Evolutionary conservation across 148 eudicot species (phyloP).

Genomic region (Silene latifolia): DNA sequence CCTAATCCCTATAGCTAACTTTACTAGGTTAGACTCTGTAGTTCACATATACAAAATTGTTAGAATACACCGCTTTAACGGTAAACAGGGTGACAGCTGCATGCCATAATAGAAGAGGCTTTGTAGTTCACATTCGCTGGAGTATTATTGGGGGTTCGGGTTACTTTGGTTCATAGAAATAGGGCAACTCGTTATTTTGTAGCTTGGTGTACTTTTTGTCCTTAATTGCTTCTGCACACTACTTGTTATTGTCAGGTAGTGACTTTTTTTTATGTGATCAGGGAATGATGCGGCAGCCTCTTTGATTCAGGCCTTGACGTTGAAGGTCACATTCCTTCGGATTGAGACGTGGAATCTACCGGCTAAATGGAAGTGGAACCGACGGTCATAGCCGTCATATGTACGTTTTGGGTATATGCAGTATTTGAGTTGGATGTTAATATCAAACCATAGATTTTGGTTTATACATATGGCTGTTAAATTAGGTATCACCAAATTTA

Average conservation of each 20-base stretch:
- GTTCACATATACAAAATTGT: not conserved
- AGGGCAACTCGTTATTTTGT: too few relatives aligned
- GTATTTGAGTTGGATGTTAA: not conserved
- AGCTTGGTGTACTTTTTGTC: too few relatives aligned
- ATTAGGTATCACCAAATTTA: not conserved
- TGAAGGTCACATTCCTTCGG: not conserved
- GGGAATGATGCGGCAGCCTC: slow-evolving; percentile 16
- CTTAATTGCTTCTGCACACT: not conserved
- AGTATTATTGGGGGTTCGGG: not conserved
- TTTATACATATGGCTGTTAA: too few relatives aligned
- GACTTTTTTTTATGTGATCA: slow-evolving; percentile 8
- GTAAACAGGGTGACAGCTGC: not conserved
- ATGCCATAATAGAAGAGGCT: not conserved
- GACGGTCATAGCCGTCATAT: not conserved
- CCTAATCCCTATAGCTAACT: not conserved
- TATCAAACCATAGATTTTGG: not conserved
- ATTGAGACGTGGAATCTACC: not conserved
- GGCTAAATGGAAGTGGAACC: slow-evolving; percentile 16
- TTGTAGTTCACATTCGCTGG: too few relatives aligned
- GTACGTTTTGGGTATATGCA: slow-evolving; percentile 1
- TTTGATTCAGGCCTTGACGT: not conserved
- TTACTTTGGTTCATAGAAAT: too few relatives aligned
- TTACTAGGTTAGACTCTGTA: not conserved
- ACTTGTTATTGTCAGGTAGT: not conserved
- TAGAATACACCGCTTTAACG: not conserved